Percentiles rank a stretch among this genome's conserved stretches.
phyloP scores from a whole-genome alignment of 2,329 filamentous ascomycete species.

The Aspergillus sp. region DNA sequence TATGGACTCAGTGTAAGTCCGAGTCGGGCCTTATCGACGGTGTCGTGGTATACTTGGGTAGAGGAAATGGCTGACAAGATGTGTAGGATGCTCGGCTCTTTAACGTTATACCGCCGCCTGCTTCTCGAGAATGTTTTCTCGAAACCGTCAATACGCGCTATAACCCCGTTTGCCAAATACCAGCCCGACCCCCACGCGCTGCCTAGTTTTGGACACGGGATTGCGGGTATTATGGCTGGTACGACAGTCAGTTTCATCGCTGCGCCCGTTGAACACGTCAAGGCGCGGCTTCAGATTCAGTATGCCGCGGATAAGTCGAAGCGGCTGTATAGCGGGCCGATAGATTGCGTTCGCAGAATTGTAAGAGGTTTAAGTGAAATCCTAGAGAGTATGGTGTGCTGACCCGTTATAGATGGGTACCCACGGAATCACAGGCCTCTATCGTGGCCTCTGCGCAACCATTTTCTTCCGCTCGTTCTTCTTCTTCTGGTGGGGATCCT shows the following conservation, averaged over 20 bases:
- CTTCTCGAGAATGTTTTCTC: slow-evolving; percentile 77
- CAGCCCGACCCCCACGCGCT: slow-evolving; percentile 51
- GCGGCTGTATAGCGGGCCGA: slow-evolving; percentile 78
- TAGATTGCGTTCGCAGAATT: slow-evolving; percentile 74
- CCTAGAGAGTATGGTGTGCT: neutral
- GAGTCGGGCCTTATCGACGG: neutral
- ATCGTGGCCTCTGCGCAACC: slow-evolving; percentile 81
- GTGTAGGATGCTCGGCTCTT: slow-evolving; percentile 78
- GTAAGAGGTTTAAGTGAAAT: slow-evolving; percentile 29
- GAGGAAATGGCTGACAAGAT: slow-evolving; percentile 20
- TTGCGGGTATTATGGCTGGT: slow-evolving; percentile 85
- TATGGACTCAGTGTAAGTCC: slow-evolving; percentile 74
- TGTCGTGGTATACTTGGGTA: neutral
- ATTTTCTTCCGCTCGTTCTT: slow-evolving; percentile 89
- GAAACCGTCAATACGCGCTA: slow-evolving; percentile 46
- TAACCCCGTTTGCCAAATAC: slow-evolving; percentile 36
- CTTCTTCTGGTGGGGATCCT: slow-evolving; percentile 98
- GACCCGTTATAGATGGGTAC: slow-evolving; percentile 36
- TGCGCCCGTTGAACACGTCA: slow-evolving; percentile 91
- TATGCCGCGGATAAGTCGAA: slow-evolving; percentile 78
- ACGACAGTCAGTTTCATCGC: slow-evolving; percentile 90
- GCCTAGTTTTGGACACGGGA: slow-evolving; percentile 76
- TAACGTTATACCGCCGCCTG: slow-evolving; percentile 84
- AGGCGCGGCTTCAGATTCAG: slow-evolving; percentile 90
- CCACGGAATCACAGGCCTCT: slow-evolving; percentile 79